phyloP scores from a whole-genome alignment of 1,284 basidiomycete species.

The Xanthoconium separans region DNA sequence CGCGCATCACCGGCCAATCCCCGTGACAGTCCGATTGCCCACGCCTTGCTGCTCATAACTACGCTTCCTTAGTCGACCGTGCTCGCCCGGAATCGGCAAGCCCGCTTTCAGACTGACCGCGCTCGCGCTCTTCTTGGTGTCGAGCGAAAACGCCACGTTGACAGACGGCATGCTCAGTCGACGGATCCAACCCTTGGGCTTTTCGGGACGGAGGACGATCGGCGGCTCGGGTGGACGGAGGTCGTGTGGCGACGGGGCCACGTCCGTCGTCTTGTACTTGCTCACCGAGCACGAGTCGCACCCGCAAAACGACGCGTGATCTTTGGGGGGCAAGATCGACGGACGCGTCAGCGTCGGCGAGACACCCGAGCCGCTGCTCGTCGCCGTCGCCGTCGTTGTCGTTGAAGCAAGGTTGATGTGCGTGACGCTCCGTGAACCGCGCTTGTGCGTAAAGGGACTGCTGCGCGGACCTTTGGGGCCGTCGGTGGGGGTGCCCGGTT shows the following conservation, averaged over 20 bases:
- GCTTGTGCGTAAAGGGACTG: slow-evolving; percentile 28
- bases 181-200: slow-evolving; percentile 71
- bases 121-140: slow-evolving; percentile 47
- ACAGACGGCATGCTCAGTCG: slow-evolving; percentile 74
- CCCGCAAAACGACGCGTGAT: slow-evolving; percentile 60
- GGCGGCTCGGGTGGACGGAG: slow-evolving; percentile 44
- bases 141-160: slow-evolving; percentile 50
- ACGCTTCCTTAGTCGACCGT: slow-evolving; percentile 40
- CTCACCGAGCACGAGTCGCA: slow-evolving; percentile 56
- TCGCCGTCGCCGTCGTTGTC: slow-evolving; percentile 1
- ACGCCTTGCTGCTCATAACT: slow-evolving; percentile 48
- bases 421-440: slow-evolving; percentile 44
- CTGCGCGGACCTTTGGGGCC: slow-evolving; percentile 28
- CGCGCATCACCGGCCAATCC: slow-evolving; percentile 29
- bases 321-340: slow-evolving; percentile 27
- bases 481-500: slow-evolving; percentile 18
- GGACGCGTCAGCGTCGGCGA: slow-evolving; percentile 13
- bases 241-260: slow-evolving; percentile 35
- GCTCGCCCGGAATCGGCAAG: slow-evolving; percentile 35
- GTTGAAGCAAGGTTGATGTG: slow-evolving; percentile 43
- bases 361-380: slow-evolving; percentile 15
- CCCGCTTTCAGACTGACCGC: slow-evolving; percentile 35
- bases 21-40: slow-evolving; percentile 41
- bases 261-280: slow-evolving; percentile 42
- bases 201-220: slow-evolving; percentile 47